phyloP scores from a whole-genome alignment of 257 asterid species.

The Solanum neorickii region DNA sequence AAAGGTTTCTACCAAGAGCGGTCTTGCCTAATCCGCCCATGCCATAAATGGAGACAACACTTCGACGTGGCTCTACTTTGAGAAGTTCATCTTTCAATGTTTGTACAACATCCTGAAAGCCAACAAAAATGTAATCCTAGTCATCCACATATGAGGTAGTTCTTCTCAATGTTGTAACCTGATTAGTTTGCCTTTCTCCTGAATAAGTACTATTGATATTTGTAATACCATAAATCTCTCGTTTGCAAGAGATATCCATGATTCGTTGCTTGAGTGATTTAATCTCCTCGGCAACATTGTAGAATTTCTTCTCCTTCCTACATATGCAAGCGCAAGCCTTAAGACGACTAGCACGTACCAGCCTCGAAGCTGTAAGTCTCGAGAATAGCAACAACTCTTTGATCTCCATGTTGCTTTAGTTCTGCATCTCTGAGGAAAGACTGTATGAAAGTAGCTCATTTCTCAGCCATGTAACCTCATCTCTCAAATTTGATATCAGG shows the following conservation, averaged over 20 bases:
- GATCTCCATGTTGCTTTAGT: not conserved
- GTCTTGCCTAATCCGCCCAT: slow-evolving; percentile 6
- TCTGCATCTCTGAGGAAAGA: not conserved
- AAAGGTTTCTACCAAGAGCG: not conserved
- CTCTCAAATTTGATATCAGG: too few relatives aligned
- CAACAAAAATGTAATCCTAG: too few relatives aligned
- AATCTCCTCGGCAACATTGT: not conserved
- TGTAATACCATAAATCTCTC: too few relatives aligned
- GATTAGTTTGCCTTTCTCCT: too few relatives aligned
- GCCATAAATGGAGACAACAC: not conserved
- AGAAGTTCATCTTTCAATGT: not conserved
- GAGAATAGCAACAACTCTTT: not conserved
- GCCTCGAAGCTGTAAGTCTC: not conserved
- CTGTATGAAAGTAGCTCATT: too few relatives aligned
- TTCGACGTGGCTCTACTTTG: not conserved
- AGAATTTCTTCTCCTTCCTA: not conserved
- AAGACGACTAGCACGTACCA: too few relatives aligned
- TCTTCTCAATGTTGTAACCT: too few relatives aligned
- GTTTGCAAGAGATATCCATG: too few relatives aligned
- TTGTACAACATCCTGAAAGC: not conserved
- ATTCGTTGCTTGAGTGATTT: too few relatives aligned
- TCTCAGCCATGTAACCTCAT: too few relatives aligned
- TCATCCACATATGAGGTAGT: too few relatives aligned
- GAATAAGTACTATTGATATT: too few relatives aligned
- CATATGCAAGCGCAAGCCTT: not conserved